These are phyloP conservation scores for Debaryomyces fabryi DNA, from an alignment of 1,139 yeast species.

Conservation along the genomic window DNA sequence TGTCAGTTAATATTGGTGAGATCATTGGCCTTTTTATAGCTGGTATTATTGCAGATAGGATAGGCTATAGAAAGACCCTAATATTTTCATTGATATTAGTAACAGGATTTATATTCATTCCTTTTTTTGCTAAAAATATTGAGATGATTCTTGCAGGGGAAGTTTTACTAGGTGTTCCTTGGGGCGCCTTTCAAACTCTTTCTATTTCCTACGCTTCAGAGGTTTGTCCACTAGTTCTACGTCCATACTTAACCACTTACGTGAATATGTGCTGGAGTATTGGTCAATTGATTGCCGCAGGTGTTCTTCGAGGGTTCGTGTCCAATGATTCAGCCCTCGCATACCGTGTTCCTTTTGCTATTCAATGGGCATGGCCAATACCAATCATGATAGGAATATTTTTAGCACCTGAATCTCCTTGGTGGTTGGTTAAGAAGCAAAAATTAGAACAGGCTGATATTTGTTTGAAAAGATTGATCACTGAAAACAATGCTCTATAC, in stretches of 20 bases:
- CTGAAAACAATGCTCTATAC: constrained; percentile 34
- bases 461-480: constrained; percentile 39
- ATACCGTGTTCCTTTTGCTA: constrained; percentile 43
- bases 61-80: constrained; percentile 50
- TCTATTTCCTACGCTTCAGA: constrained; percentile 57
- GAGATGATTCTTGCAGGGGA: constrained; percentile 48
- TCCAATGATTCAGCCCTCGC: constrained; percentile 30
- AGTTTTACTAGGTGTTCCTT: constrained; percentile 48
- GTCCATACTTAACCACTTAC: constrained; percentile 51
- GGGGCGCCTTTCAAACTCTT: constrained; percentile 56
- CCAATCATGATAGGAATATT: constrained; percentile 42
- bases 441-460: too few relatives aligned
- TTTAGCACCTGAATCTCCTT: constrained; percentile 48
- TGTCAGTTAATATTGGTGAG: too few relatives aligned
- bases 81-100: constrained; percentile 37
- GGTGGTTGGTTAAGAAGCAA: constrained; percentile 47
- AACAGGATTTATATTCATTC: constrained; percentile 48
- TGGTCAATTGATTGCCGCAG: constrained; percentile 53
- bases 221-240: constrained; percentile 50
- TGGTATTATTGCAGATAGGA: constrained; percentile 46
- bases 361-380: constrained; percentile 67
- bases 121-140: constrained; percentile 49
- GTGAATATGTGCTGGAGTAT: constrained; percentile 53
- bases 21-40: too few relatives aligned
- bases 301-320: constrained; percentile 44